Evolutionary conservation across 2,329 filamentous ascomycete genomes (phyloP).

Genomic region (Hymenoscyphus fraxineus): DNA sequence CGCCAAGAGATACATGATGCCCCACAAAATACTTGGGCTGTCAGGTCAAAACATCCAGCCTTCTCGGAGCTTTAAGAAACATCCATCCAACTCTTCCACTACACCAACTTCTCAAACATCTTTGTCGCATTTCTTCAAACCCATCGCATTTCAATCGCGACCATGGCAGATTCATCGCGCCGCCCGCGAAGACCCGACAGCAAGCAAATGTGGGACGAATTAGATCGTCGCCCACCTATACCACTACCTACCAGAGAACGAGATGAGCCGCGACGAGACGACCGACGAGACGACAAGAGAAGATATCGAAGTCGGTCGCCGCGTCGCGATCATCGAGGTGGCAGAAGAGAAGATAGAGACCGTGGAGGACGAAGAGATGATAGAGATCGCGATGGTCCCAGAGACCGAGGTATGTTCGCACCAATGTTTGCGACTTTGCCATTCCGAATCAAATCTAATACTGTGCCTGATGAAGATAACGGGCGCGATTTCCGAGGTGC

Average conservation of each 20-base stretch:
- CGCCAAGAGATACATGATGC: neutral
- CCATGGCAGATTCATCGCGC: slow-evolving; percentile 52
- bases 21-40: neutral
- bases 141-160: neutral
- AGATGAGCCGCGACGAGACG: slow-evolving; percentile 34
- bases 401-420: slow-evolving; percentile 20
- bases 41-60: neutral
- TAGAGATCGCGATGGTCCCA: slow-evolving; percentile 3
- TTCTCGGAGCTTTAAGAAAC: neutral
- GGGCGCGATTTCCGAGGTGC: slow-evolving; percentile 16
- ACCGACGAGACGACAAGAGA: slow-evolving; percentile 36
- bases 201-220: slow-evolving; percentile 59
- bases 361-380: slow-evolving; percentile 16
- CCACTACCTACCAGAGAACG: slow-evolving; percentile 32
- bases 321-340: slow-evolving; percentile 27
- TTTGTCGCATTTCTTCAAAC: neutral
- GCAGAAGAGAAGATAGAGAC: slow-evolving; percentile 15
- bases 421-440: neutral
- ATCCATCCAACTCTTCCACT: neutral
- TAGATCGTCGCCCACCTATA: slow-evolving; percentile 34
- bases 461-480: slow-evolving; percentile 21
- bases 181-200: slow-evolving; percentile 51
- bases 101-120: neutral
- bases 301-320: slow-evolving; percentile 35
- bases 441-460: slow-evolving; percentile 13